Evolutionary conservation across 495 filamentous ascomycete species (phyloP).

Genomic region (Lineolata rhizophorae): DNA sequence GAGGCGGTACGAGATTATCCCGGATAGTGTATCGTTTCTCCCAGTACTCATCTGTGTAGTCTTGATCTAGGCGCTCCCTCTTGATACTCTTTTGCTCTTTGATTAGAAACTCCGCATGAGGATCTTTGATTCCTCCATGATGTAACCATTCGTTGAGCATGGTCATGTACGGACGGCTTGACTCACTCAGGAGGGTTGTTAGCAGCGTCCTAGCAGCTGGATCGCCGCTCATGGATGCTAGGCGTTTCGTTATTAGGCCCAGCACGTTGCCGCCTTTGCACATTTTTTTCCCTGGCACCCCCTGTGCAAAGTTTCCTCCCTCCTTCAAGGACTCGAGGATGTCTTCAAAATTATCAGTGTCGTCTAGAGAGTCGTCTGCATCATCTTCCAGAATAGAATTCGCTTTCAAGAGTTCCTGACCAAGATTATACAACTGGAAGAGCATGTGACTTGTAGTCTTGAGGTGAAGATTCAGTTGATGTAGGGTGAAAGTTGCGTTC

Average conservation of each 20-base stretch:
- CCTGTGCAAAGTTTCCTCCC: slow-evolving; percentile 47
- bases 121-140: slow-evolving; percentile 84
- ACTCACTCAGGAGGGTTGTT: slow-evolving; percentile 61
- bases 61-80: slow-evolving; percentile 73
- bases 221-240: slow-evolving; percentile 80
- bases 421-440: slow-evolving; percentile 65
- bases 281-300: slow-evolving; percentile 69
- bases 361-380: slow-evolving; percentile 60
- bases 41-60: slow-evolving; percentile 99
- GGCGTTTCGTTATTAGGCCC: slow-evolving; percentile 57
- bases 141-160: slow-evolving; percentile 99
- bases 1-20: slow-evolving; percentile 74
- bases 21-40: slow-evolving; percentile 91
- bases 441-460: slow-evolving; percentile 78
- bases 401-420: slow-evolving; percentile 65
- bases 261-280: slow-evolving; percentile 88
- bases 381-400: slow-evolving; percentile 80
- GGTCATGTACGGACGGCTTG: slow-evolving; percentile 83
- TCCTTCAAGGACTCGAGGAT: slow-evolving; percentile 63
- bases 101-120: slow-evolving; percentile 82
- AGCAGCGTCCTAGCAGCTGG: slow-evolving; percentile 64
- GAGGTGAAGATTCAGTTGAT: slow-evolving; percentile 77
- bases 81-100: slow-evolving; percentile 92
- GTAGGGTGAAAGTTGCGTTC: slow-evolving; percentile 69
- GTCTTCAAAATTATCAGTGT: slow-evolving; percentile 67